phyloP scores from a whole-genome alignment of 176 grass and related monocot genomes.

The Otatea glauca region DNA sequence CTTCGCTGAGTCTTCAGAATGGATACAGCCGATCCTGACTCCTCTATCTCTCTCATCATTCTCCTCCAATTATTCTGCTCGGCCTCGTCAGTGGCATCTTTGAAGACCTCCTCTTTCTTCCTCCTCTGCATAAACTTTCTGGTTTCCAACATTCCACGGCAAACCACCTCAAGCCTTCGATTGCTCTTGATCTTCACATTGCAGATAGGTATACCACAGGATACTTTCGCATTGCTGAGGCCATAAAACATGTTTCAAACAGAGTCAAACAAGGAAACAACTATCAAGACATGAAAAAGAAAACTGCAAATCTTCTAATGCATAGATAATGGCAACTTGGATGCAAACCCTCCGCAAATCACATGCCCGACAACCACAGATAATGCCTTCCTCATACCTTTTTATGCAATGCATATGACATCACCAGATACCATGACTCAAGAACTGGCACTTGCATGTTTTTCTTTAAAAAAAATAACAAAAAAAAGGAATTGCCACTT shows the following conservation, averaged over 20 bases:
- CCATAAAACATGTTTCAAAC: constrained; percentile 25
- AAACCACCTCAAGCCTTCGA: constrained; percentile 58
- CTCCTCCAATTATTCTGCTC: constrained; percentile 82
- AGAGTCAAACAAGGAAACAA: background rate
- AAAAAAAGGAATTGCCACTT: background rate
- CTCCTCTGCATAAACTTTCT: constrained; percentile 88
- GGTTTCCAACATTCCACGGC: constrained; percentile 71
- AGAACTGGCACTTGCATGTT: too few species aligned
- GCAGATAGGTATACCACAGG: constrained; percentile 36
- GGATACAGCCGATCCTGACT: constrained; percentile 64
- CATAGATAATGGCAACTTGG: background rate
- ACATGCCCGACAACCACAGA: background rate
- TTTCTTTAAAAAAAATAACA: too few species aligned
- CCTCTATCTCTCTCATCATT: constrained; percentile 88
- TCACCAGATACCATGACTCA: background rate
- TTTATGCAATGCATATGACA: background rate
- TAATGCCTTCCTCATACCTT: background rate
- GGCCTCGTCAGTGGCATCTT: constrained; percentile 67
- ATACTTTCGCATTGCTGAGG: constrained; percentile 67
- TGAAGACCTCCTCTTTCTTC: constrained; percentile 73
- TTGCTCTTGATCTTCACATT: constrained; percentile 52
- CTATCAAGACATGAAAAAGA: background rate
- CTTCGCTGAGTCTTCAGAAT: constrained; percentile 66
- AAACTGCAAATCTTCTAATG: constrained; percentile 3
- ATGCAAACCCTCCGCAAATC: background rate